phyloP scores from a whole-genome alignment of 768 basidiomycete species.

The Rhodotorula toruloides region DNA sequence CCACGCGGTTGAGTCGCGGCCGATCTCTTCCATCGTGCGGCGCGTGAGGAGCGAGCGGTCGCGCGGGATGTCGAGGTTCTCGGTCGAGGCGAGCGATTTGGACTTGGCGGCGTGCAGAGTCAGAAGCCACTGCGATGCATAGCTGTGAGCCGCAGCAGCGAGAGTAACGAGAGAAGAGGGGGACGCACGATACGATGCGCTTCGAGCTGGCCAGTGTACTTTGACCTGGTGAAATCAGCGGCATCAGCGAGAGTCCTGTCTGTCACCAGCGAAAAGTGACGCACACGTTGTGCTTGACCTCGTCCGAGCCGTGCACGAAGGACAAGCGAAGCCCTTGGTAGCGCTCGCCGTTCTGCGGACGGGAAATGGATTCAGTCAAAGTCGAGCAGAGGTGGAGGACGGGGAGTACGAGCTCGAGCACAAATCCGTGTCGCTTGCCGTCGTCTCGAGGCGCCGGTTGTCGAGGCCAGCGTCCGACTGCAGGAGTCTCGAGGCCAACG shows the following conservation, averaged over 20 bases:
- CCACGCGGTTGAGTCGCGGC: background rate
- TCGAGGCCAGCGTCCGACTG: background rate
- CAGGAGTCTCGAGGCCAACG: background rate
- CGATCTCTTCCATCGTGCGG: slow-evolving; percentile 24
- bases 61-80: background rate
- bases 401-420: slow-evolving; percentile 16
- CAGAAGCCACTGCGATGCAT: background rate
- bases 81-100: background rate
- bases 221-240: background rate
- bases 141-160: too few species aligned
- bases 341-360: slow-evolving; percentile 1
- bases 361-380: background rate
- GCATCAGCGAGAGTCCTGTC: background rate
- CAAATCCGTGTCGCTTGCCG: background rate
- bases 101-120: background rate
- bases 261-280: too few species aligned
- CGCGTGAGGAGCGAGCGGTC: slow-evolving; percentile 12
- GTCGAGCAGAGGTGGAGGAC: too few species aligned
- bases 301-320: background rate
- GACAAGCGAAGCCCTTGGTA: background rate
- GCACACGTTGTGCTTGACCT: background rate
- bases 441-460: background rate
- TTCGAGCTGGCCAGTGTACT: background rate
- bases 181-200: background rate
- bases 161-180: too few species aligned